Conservation (phyloP, 768 basidiomycete species). For the Vararia minispora region DNA sequence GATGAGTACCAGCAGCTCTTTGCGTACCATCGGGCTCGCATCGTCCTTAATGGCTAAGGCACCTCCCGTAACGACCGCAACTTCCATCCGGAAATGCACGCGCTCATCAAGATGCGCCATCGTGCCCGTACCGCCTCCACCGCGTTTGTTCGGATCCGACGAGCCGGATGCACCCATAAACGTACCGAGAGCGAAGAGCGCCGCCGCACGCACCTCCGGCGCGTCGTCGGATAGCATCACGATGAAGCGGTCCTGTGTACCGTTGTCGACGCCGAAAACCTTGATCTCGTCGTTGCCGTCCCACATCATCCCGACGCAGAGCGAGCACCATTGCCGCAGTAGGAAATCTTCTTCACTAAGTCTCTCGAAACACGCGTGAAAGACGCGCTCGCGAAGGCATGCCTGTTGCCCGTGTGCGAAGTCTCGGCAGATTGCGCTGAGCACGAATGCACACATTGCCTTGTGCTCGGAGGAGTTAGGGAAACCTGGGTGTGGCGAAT, state of each 20-base stretch:
- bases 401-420: slow-evolving; percentile 80
- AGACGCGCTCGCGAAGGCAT: slow-evolving; percentile 70
- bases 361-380: slow-evolving; percentile 77
- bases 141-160: slow-evolving; percentile 48
- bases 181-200: slow-evolving; percentile 84
- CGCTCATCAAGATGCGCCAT: slow-evolving; percentile 66
- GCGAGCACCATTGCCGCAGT: slow-evolving; percentile 85
- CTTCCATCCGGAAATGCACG: slow-evolving; percentile 82
- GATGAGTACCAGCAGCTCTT: slow-evolving; percentile 84
- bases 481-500: slow-evolving; percentile 41
- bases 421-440: slow-evolving; percentile 83
- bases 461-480: slow-evolving; percentile 93
- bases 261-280: slow-evolving; percentile 65
- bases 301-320: slow-evolving; percentile 96
- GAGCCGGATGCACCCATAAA: slow-evolving; percentile 87
- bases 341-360: slow-evolving; percentile 87
- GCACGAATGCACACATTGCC: slow-evolving; percentile 97
- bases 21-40: slow-evolving; percentile 92
- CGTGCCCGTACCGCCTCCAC: slow-evolving; percentile 80
- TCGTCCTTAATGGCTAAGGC: slow-evolving; percentile 86
- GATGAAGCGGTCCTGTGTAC: slow-evolving; percentile 76
- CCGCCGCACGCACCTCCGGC: slow-evolving; percentile 87
- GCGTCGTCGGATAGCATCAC: slow-evolving; percentile 74
- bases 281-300: slow-evolving; percentile 87
- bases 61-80: slow-evolving; percentile 83